phyloP scores from a whole-genome alignment of 805 yeast species.

The Cyberlindnera meyerae region DNA sequence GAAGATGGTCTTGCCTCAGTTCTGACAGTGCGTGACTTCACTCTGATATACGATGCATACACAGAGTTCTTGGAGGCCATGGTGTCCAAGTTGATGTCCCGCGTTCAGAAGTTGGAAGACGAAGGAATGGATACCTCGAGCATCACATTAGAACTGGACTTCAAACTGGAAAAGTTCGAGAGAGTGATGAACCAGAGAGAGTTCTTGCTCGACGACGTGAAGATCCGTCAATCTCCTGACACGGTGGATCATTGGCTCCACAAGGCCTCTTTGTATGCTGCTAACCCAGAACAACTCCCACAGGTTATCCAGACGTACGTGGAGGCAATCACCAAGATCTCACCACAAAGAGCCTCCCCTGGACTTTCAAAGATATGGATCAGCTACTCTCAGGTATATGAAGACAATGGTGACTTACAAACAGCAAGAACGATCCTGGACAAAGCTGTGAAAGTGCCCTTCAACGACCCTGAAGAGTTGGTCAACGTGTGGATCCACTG shows the following conservation, averaged over 20 bases:
- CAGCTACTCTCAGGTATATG: conserved; percentile 61
- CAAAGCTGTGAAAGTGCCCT: conserved; percentile 69
- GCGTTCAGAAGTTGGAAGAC: conserved; percentile 9
- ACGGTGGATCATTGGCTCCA: conserved; percentile 66
- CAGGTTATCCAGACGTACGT: conserved; percentile 54
- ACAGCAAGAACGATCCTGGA: conserved; percentile 61
- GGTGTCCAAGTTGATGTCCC: conserved; percentile 24
- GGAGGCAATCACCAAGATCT: conserved; percentile 59
- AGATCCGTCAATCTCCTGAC: conserved; percentile 56
- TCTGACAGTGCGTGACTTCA: conserved; percentile 55
- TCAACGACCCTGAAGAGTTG: conserved; percentile 53
- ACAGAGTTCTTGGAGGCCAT: conserved; percentile 54
- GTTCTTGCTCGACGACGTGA: conserved; percentile 59
- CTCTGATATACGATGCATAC: conserved; percentile 56
- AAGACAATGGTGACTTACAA: conserved; percentile 44
- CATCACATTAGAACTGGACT: conserved; percentile 34
- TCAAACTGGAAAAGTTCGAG: conserved; percentile 46
- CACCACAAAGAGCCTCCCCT: conserved; percentile 47
- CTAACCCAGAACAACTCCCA: conserved; percentile 29
- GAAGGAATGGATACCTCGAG: conserved; percentile 13
- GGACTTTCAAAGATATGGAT: conserved; percentile 64
- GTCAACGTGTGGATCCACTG: conserved; percentile 70
- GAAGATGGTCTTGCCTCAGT: conserved; percentile 45
- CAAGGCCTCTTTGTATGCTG: conserved; percentile 44
- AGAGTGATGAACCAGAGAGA: conserved; percentile 51